phyloP scores from a whole-genome alignment of 2,329 filamentous ascomycete genomes.

The Talaromyces sp. region DNA sequence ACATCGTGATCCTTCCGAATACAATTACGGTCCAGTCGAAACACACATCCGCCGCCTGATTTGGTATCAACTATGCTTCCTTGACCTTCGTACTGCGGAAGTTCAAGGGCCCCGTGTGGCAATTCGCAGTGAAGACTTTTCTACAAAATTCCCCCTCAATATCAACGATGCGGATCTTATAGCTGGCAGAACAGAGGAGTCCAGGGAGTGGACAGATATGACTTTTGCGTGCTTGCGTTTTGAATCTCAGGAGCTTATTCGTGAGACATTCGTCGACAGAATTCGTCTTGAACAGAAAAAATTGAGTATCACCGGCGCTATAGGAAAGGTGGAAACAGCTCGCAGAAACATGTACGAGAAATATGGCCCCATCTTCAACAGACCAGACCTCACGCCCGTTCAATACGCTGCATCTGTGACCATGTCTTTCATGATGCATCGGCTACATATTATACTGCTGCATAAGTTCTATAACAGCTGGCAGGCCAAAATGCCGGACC shows the following conservation, averaged over 20 bases:
- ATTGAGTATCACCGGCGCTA: constrained; percentile 60
- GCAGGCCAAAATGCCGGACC: constrained; percentile 42
- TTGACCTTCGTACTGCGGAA: constrained; percentile 72
- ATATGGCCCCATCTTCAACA: constrained; percentile 63
- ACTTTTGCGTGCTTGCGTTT: constrained; percentile 67
- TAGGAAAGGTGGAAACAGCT: constrained; percentile 68
- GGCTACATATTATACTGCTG: constrained; percentile 64
- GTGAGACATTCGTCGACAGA: constrained; percentile 67
- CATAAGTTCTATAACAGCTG: constrained; percentile 61
- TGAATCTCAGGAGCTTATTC: constrained; percentile 70
- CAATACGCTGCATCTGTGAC: constrained; percentile 63
- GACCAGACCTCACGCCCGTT: constrained; percentile 50
- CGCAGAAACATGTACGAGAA: constrained; percentile 61
- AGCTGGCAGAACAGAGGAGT: constrained; percentile 27
- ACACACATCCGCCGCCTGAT: constrained; percentile 68
- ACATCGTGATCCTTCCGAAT: constrained; percentile 66
- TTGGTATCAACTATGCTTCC: constrained; percentile 75
- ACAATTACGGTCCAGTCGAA: constrained; percentile 64
- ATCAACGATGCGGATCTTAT: constrained; percentile 63
- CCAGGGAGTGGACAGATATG: constrained; percentile 63
- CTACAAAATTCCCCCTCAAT: constrained; percentile 69
- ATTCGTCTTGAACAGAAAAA: constrained; percentile 61
- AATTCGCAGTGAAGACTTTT: constrained; percentile 71
- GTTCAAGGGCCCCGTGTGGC: constrained; percentile 68
- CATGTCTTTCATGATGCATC: constrained; percentile 61